phyloP scores from a whole-genome alignment of 805 yeast genomes.

The Candida stauntonica region DNA sequence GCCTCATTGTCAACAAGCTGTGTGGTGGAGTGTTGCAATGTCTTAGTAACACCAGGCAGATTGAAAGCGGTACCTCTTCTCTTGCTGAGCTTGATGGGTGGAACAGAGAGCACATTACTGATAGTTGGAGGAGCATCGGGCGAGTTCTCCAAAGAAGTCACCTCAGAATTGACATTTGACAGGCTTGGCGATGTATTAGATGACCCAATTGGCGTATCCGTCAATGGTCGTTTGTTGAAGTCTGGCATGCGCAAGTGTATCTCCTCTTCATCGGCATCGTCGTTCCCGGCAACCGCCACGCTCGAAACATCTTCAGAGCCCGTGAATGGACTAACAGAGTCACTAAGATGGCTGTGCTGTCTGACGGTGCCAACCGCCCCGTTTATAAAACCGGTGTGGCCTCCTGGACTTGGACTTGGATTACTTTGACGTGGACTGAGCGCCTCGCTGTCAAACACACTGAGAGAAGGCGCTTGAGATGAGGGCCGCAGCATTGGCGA shows the following conservation, averaged over 20 bases:
- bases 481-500: slow-evolving; percentile 15
- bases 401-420: background rate
- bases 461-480: slow-evolving; percentile 8
- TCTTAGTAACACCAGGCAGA: slow-evolving; percentile 86
- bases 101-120: slow-evolving; percentile 3
- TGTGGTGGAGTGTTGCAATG: slow-evolving; percentile 45
- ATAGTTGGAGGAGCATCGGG: slow-evolving; percentile 21
- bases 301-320: slow-evolving; percentile 2
- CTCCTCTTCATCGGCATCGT: slow-evolving; percentile 1
- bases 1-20: slow-evolving; percentile 44
- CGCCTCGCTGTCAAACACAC: background rate
- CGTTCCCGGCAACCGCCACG: background rate
- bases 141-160: slow-evolving; percentile 28
- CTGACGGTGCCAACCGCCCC: slow-evolving; percentile 3
- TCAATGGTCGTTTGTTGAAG: slow-evolving; percentile 67
- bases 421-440: slow-evolving; percentile 2
- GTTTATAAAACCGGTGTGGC: too few relatives aligned
- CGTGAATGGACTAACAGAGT: slow-evolving; percentile 4
- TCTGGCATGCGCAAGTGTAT: slow-evolving; percentile 30
- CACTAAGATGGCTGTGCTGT: background rate
- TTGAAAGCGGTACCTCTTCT: slow-evolving; percentile 80
- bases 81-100: slow-evolving; percentile 30
- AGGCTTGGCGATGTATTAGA: slow-evolving; percentile 49
- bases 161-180: slow-evolving; percentile 26
- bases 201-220: slow-evolving; percentile 69